Evolutionary conservation across 805 yeast species (phyloP).

Genomic region (Ogataea methanolica): DNA sequence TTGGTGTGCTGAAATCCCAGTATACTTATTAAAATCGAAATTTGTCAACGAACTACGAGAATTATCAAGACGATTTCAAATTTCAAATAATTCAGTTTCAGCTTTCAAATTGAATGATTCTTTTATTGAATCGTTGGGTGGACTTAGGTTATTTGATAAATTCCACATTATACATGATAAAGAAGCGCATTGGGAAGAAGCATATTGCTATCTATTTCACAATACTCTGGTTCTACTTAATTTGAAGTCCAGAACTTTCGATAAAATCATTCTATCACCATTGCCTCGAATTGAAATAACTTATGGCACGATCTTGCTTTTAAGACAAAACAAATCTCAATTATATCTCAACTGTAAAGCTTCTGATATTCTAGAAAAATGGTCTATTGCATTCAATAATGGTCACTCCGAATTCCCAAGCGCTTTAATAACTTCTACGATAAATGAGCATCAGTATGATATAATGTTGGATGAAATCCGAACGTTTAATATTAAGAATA

Average conservation of each 20-base stretch:
- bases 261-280: conserved; percentile 12
- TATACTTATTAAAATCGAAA: conserved; percentile 16
- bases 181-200: conserved; percentile 5
- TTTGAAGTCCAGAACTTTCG: conserved; percentile 2
- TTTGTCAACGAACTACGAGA: conserved; percentile 19
- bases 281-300: conserved; percentile 12
- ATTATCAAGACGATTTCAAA: conserved; percentile 10
- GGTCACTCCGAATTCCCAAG: conserved; percentile 19
- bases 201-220: conserved; percentile 27
- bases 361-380: conserved; percentile 23
- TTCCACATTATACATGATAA: conserved; percentile 9
- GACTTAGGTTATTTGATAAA: conserved; percentile 27
- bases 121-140: conserved; percentile 24
- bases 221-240: conserved; percentile 20
- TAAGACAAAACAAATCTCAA: background rate
- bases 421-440: conserved; percentile 22
- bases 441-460: conserved; percentile 20
- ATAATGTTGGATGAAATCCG: background rate
- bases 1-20: conserved; percentile 15
- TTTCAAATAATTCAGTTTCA: conserved; percentile 1
- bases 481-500: background rate
- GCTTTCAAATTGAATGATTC: conserved; percentile 9
- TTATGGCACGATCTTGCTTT: conserved; percentile 12
- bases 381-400: conserved; percentile 28
- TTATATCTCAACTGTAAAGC: conserved; percentile 10